Evolutionary conservation across 495 filamentous ascomycete genomes (phyloP), one percentile per base, ranked within the genome.

Genomic region (Podospora pseudoanserina): DNA sequence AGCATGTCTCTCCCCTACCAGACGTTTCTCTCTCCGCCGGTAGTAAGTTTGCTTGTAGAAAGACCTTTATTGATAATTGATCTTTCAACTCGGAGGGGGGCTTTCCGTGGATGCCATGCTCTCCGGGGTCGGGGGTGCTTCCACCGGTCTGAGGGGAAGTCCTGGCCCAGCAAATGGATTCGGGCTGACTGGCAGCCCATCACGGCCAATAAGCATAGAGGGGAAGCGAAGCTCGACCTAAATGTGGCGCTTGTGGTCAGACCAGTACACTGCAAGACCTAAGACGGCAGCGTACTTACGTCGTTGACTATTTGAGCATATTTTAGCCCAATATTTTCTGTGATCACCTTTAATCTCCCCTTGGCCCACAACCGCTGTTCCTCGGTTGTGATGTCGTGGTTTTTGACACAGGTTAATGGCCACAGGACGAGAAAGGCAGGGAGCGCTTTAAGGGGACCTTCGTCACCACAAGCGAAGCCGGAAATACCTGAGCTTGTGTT

Each of bases 161-260:
- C 11, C 19, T 23, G 55, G 59, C 28, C 53, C 28, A 54, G 20
- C 44, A 16, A 76, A 58, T 1, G 69, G 68, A 67, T 73, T 70
- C 0, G 64, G 13, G 15, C 23, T 49, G 4, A 49, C 20, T 13
- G 65, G 58, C 73, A 77, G 68, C 7, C 71, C 72, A 64, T 84
- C 81, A 39, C 76, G 72, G 2, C 74, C 74, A 63, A 85, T 83
- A 70, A 82, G 72, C 82, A 84, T 84, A 1, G 80, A 82, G 9
- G 83, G 83, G 66, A 82, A 79, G 56, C 82, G 82, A 55, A 85
- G 64, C 66, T 81, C 74, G 63, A 80, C 73, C 80, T 78, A 49
- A 13, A 11, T 49, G 39, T 49, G 58, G 53, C 2, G 3, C 28
- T 11, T 54, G 28, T 26, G 27, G 59, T 65, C 18, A 49, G 34